A percentile compares a stretch with the other conserved stretches of the same genome.
These are phyloP conservation scores for Magnaporthiopsis rhizophila DNA, from an alignment of 2,329 filamentous ascomycete genomes.

Conservation along the genomic window DNA sequence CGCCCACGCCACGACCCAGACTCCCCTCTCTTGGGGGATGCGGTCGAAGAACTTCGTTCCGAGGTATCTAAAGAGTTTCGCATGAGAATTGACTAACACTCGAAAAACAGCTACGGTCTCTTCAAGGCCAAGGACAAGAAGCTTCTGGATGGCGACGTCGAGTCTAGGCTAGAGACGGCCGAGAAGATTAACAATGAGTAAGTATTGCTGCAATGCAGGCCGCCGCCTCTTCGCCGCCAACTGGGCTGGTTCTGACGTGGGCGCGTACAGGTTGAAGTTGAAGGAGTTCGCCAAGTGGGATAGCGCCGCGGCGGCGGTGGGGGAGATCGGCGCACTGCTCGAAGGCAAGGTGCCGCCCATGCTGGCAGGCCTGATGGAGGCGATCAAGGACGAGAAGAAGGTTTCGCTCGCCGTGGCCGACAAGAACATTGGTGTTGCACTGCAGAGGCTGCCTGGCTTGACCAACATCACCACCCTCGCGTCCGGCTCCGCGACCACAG, in stretches of 20 bases:
- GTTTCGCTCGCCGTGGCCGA: constrained; percentile 89
- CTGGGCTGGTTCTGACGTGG: not conserved
- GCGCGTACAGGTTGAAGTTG: constrained; percentile 68
- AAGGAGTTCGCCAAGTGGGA: constrained; percentile 98
- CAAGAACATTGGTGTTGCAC: constrained; percentile 82
- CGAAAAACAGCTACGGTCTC: constrained; percentile 75
- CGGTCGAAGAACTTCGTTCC: not conserved
- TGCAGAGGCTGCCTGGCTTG: constrained; percentile 83
- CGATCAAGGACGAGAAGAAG: constrained; percentile 96
- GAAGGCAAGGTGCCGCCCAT: constrained; percentile 93
- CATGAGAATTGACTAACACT: not conserved
- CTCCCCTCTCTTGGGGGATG: not conserved
- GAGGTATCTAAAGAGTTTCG: not conserved
- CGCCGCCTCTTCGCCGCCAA: constrained; percentile 11
- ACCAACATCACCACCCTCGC: constrained; percentile 69
- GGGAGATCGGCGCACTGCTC: constrained; percentile 80
- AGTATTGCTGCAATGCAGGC: constrained; percentile 28
- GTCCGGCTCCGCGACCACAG: constrained; percentile 71
- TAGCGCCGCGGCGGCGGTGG: constrained; percentile 79
- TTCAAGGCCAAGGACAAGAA: constrained; percentile 99
- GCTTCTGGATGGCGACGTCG: constrained; percentile 79
- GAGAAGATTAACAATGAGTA: constrained; percentile 83
- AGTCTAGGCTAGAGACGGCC: constrained; percentile 61
- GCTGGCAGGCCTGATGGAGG: constrained; percentile 72
- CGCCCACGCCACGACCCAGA: not conserved